These are phyloP conservation scores for Chenopodium quinoa DNA, from an alignment of 148 eudicot species.

Conservation along the genomic window DNA sequence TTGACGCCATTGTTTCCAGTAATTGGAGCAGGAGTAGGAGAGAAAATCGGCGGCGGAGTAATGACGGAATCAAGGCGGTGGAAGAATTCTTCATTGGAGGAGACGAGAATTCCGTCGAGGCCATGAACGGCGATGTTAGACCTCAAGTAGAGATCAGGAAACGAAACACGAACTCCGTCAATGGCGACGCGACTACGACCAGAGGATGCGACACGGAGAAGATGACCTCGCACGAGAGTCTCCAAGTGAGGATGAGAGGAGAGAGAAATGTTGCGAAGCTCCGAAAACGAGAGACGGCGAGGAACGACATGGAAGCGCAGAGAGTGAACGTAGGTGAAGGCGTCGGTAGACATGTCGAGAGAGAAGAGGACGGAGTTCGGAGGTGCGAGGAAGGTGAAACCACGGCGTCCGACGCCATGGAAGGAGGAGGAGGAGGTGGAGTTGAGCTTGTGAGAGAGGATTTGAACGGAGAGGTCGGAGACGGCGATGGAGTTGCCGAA, in stretches of 20 bases:
- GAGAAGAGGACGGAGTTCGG: slow-evolving; percentile 42
- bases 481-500: slow-evolving; percentile 47
- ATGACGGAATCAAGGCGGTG: slow-evolving; percentile 16
- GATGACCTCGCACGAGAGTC: slow-evolving; percentile 38
- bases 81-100: slow-evolving; percentile 25
- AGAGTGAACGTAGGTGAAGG: slow-evolving; percentile 43
- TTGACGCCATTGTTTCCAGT: neutral
- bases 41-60: neutral
- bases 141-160: slow-evolving; percentile 45
- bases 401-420: neutral
- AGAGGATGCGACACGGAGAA: slow-evolving; percentile 29
- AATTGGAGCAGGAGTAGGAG: neutral
- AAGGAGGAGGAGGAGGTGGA: neutral
- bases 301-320: slow-evolving; percentile 50
- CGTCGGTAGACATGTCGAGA: slow-evolving; percentile 46
- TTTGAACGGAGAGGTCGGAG: slow-evolving; percentile 40
- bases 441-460: slow-evolving; percentile 30
- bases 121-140: slow-evolving; percentile 46
- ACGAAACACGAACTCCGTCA: slow-evolving; percentile 44
- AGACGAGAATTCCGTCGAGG: slow-evolving; percentile 46
- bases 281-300: slow-evolving; percentile 35
- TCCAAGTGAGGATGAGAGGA: slow-evolving; percentile 30
- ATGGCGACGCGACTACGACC: slow-evolving; percentile 29
- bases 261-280: slow-evolving; percentile 37
- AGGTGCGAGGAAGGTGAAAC: slow-evolving; percentile 51